phyloP scores from a whole-genome alignment of 2,329 filamentous ascomycete genomes.

The Akanthomyces dipterigenus region DNA sequence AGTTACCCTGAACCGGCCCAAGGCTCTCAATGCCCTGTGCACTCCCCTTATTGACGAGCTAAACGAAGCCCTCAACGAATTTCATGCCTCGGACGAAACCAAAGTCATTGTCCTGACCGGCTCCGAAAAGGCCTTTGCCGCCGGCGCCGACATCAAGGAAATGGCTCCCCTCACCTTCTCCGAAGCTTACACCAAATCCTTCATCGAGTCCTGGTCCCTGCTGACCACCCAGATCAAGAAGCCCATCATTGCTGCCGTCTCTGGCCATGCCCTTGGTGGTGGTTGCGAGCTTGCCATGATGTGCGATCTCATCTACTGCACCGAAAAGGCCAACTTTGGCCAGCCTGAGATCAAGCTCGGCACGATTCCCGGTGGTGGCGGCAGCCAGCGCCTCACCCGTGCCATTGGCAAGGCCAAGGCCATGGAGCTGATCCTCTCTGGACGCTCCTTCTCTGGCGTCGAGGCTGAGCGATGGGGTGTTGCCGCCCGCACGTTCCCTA shows the following conservation, averaged over 20 bases:
- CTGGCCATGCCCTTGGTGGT: conserved; percentile 88
- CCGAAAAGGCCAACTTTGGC: conserved; percentile 78
- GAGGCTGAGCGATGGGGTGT: conserved; percentile 89
- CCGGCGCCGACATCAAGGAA: conserved; percentile 97
- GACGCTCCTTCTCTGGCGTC: conserved; percentile 72
- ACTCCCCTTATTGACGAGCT: conserved; percentile 87
- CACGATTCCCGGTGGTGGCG: conserved; percentile 84
- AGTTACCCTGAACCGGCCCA: conserved; percentile 93
- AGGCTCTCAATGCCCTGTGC: conserved; percentile 89
- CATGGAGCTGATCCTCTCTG: conserved; percentile 88
- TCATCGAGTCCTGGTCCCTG: conserved; percentile 92
- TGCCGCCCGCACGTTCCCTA: conserved; percentile 73
- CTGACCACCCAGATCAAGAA: conserved; percentile 82
- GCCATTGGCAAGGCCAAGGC: conserved; percentile 78
- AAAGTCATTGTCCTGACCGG: conserved; percentile 81
- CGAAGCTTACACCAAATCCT: conserved; percentile 78
- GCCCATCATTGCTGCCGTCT: conserved; percentile 88
- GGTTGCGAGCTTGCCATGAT: conserved; percentile 97
- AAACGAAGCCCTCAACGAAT: conserved; percentile 65
- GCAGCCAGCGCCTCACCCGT: conserved; percentile 78
- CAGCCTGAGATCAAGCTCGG: conserved; percentile 97
- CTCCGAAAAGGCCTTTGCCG: conserved; percentile 83
- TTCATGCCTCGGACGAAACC: conserved; percentile 64
- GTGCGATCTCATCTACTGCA: conserved; percentile 93
- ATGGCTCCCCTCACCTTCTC: conserved; percentile 92